Base-by-base conservation (phyloP, 2,329 filamentous ascomycete species). In the Chrysosporium keratinophilum region DNA sequence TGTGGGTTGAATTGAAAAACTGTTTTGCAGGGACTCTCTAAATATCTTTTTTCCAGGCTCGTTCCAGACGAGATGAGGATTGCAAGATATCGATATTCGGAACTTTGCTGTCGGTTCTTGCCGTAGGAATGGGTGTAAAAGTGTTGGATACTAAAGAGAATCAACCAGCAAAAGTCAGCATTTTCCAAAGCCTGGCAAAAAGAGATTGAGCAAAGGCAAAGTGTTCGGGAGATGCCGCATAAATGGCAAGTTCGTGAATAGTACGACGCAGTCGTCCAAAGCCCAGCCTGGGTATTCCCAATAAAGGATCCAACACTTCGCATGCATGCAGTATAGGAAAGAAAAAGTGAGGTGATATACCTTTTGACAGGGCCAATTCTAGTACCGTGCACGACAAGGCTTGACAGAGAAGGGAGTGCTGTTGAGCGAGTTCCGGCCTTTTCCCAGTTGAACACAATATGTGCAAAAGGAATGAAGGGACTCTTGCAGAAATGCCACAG, bases 401-500 rank as follows among this genome's bases (percentile, higher is more conserved):
- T 39, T 15, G 20, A 37, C 19, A 34, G n/a, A 5, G 10, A 37
- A 39, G 41, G 3, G 17, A 43, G 7, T 23, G 39, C 12, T 45
- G n/a, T 45, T n/a, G 2, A 43, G 39, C 23, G 20, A 15, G 48
- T 33, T 50, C 28, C 40, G 19, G 33, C 9, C 17, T 17, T 46
- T 45, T 52, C 5, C 41, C 42, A 46, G 41, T 9, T 23, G 31
- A 15, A 46, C 42, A 44, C 33, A 15, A 28, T 52, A 46, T 52
- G 50, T 52, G 35, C 42, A 45, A 52, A 20, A 50, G 39, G 50
- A 52, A 52, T 45, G 50, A 17, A 52, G 37, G 39, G 42, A 34
- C 42, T 52, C 50, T 46, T 46, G 50, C 42, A 52, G 34, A 33
- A 14, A 45, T 55, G 49, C 54, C 48, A 51, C 48, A 52, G 54